Conservation (phyloP, 371 early-diverging fungal species). For the Mucor velutinosus region DNA sequence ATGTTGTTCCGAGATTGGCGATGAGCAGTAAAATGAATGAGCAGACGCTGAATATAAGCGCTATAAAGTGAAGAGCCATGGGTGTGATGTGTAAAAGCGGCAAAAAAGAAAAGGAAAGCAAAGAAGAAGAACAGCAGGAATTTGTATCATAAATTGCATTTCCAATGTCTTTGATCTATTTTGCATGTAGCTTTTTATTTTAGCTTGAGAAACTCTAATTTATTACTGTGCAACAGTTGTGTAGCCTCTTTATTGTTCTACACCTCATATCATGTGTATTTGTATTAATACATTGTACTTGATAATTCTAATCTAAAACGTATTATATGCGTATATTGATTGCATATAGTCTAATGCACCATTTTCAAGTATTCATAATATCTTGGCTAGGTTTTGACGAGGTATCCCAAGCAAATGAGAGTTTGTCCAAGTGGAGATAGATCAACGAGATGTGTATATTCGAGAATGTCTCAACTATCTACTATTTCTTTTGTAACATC, state of each 20-base stretch:
- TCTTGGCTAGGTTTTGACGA: too few species aligned
- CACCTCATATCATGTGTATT: not conserved
- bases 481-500: not conserved
- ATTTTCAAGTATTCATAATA: too few species aligned
- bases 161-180: not conserved
- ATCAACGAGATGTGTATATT: too few species aligned
- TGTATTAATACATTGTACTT: not conserved
- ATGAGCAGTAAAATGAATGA: conserved; percentile 32
- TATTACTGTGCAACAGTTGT: not conserved
- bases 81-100: not conserved
- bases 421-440: too few species aligned
- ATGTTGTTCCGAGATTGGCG: conserved; percentile 39
- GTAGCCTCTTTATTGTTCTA: not conserved
- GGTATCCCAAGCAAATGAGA: too few species aligned
- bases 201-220: not conserved
- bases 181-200: not conserved
- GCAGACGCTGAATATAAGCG: conserved; percentile 25
- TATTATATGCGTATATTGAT: not conserved
- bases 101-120: not conserved
- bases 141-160: not conserved
- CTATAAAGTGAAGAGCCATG: conserved; percentile 24
- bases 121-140: not conserved
- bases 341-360: too few species aligned
- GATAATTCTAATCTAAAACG: too few species aligned
- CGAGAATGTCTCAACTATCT: too few species aligned